Evolutionary conservation across 139 green algal genomes (phyloP), one percentile per base, ranked within the genome.

Genomic region (Coelastrella sp.): DNA sequence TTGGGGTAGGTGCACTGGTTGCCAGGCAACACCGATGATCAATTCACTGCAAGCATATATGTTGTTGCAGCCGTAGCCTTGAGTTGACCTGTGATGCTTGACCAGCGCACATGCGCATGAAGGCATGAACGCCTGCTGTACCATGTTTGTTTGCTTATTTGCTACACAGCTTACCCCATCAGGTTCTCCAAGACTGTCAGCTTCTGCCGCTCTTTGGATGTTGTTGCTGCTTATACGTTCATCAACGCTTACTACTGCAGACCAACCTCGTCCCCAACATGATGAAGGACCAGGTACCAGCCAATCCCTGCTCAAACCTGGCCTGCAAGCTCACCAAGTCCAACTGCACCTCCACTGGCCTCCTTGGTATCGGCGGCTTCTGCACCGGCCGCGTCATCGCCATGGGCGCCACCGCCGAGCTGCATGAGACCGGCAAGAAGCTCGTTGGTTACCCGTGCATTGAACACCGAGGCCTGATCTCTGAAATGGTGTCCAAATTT

Each of bases 331-430:
- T 82, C 34, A 40, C 45, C 35, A 71, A 32, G 5, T 37, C 51
- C 23, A 69, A 69, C 37, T 82, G 75, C 53, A 82, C 75, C 6
- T 66, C 75, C 19, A 37, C 21, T 25, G 30, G 25, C 53, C 41
- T 82, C 4, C 21, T 40, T 6, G 75, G 75, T 13, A 6, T 82
- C 2, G 75, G 48, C 4, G 75, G 75, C 35, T 82, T 82, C 53
- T 82, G 75, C 32, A 69, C 51, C 19, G 72, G 72, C 72, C 35
- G 59, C 27, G 75, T 82, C 5, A 53, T 82, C 19, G 23, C 75
- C n/a, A 82, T 82, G 75, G 75, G 75, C 19, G 34, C 51, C 35
- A 82, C 53, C 9, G 75, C 75, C 17, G 66, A 82, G 75, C 75
- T 82, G 53, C 75, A 82, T 23, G 25, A 45, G 8, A 38, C 34